phyloP scores from a whole-genome alignment of 2,329 filamentous ascomycete genomes.

The Cercospora berteroae region DNA sequence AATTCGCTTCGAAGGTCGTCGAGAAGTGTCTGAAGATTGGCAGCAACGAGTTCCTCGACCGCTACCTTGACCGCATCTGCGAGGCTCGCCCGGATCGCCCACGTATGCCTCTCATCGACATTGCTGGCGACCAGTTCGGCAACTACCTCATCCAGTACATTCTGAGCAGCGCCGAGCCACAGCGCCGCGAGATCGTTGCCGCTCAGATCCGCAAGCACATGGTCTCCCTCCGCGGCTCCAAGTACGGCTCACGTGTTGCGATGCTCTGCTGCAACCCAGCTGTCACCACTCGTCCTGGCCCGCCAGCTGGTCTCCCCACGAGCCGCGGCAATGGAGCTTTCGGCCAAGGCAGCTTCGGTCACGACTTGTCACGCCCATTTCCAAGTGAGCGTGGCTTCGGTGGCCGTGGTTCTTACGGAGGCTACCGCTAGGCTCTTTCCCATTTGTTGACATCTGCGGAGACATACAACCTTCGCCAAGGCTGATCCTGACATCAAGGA shows the following conservation, averaged over 20 bases:
- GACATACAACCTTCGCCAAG: conserved; percentile 18
- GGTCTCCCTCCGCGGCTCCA: conserved; percentile 96
- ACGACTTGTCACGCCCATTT: conserved; percentile 23
- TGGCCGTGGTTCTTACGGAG: conserved; percentile 27
- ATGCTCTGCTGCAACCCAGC: conserved; percentile 99
- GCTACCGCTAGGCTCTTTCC: conserved; percentile 28
- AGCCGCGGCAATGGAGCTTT: conserved; percentile 25
- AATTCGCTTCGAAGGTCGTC: conserved; percentile 98
- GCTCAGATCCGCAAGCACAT: conserved; percentile 97
- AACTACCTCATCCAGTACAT: conserved; percentile 99
- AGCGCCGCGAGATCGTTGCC: conserved; percentile 90
- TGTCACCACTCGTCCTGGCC: conserved; percentile 81
- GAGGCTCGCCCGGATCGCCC: conserved; percentile 87
- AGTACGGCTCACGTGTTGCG: conserved; percentile 95
- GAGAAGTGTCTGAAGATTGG: conserved; percentile 99
- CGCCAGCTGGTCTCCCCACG: conserved; percentile 61
- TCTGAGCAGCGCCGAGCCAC: conserved; percentile 77
- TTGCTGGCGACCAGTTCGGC: conserved; percentile 96
- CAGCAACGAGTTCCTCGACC: conserved; percentile 81
- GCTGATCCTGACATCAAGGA: conserved; percentile 13
- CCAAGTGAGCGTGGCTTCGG: conserved; percentile 21
- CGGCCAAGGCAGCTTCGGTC: conserved; percentile 25
- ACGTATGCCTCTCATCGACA: conserved; percentile 95
- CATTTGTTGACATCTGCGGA: conserved; percentile 14
- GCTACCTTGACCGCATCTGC: conserved; percentile 90